Evolutionary conservation across 192 early-diverging fungal genomes (phyloP).

Genomic region (Entomortierella chlamydospora): DNA sequence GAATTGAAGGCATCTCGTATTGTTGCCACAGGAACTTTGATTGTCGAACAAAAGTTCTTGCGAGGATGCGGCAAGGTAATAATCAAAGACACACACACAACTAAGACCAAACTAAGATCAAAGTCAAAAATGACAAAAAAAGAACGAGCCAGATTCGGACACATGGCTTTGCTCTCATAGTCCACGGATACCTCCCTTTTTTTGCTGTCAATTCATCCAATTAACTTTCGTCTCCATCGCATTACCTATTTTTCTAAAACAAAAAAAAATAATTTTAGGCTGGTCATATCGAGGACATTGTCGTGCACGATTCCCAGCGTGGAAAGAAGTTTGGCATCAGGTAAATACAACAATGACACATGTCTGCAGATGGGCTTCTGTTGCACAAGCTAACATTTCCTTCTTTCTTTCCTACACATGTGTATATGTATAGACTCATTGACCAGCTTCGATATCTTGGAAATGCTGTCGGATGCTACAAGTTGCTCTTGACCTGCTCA

Average conservation of each 20-base stretch:
- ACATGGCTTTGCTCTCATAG: not conserved
- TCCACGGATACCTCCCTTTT: not conserved
- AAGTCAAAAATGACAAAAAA: not conserved
- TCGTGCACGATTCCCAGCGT: conserved; percentile 79
- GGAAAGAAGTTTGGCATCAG: conserved; percentile 74
- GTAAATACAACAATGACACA: conserved; percentile 22
- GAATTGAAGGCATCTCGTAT: conserved; percentile 66
- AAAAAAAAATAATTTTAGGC: conserved; percentile 54
- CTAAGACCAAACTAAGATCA: not conserved
- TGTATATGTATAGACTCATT: conserved; percentile 83
- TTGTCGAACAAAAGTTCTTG: conserved; percentile 94
- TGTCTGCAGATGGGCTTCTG: no score
- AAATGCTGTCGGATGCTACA: conserved; percentile 88
- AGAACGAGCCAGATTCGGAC: not conserved
- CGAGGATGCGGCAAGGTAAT: conserved; percentile 80
- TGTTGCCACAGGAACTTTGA: conserved; percentile 87
- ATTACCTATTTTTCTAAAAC: no score
- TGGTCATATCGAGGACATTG: conserved; percentile 94
- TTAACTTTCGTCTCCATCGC: not conserved
- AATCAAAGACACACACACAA: not conserved
- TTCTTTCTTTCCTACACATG: no score
- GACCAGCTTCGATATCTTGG: conserved; percentile 88
- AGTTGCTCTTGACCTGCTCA: conserved; percentile 80
- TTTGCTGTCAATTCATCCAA: not conserved
- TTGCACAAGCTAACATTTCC: no score